Conservation (phyloP, 768 basidiomycete species). For the Sporobolomyces roseus region DNA sequence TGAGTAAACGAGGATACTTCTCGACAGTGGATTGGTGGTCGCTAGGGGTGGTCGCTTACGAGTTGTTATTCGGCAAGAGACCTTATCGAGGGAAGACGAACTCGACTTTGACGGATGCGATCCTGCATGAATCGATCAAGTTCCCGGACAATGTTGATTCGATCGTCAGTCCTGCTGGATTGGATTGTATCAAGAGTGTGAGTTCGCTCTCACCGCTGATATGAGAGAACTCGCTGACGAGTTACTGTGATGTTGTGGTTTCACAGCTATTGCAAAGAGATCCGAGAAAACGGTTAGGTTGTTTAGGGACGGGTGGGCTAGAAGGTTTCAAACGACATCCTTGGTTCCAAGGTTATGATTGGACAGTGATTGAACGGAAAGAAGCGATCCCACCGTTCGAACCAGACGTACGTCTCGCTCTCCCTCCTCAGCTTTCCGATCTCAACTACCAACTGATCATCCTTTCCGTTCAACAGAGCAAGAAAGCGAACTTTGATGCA, state of each 20-base stretch:
- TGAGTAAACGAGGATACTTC: conserved; percentile 89
- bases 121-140: conserved; percentile 75
- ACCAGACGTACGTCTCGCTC: conserved; percentile 69
- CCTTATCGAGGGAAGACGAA: conserved; percentile 91
- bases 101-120: conserved; percentile 84
- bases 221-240: too few species aligned
- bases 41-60: conserved; percentile 86
- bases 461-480: conserved; percentile 59
- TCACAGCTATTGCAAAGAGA: conserved; percentile 84
- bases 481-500: conserved; percentile 98
- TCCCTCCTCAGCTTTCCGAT: background rate
- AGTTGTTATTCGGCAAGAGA: conserved; percentile 80
- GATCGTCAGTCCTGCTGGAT: conserved; percentile 66
- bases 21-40: conserved; percentile 95
- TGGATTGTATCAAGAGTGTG: conserved; percentile 76
- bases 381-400: conserved; percentile 71
- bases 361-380: conserved; percentile 69
- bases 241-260: too few species aligned
- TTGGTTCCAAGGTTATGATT: conserved; percentile 79
- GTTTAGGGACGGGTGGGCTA: conserved; percentile 67
- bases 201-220: conserved; percentile 48
- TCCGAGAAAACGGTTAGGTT: conserved; percentile 71
- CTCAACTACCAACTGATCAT: background rate
- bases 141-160: conserved; percentile 87
- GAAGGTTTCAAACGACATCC: conserved; percentile 73